Evolutionary conservation across 495 filamentous ascomycete species (phyloP).

Genomic region (Ascobolus immersus): DNA sequence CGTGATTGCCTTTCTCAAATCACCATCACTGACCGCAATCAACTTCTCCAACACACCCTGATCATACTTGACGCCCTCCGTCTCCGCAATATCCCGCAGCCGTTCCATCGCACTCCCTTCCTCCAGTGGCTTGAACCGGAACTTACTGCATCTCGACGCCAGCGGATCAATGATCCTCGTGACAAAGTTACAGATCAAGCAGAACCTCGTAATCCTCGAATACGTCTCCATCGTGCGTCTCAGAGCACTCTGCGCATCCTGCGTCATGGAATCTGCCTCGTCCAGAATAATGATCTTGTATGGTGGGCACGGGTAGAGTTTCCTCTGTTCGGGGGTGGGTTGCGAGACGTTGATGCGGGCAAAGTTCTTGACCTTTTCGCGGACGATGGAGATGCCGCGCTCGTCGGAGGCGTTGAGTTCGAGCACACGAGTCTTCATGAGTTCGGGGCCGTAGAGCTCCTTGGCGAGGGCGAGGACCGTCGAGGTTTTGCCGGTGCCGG

Average conservation of each 20-base stretch:
- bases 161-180: constrained; percentile 93
- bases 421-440: constrained; percentile 80
- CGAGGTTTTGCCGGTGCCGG: constrained; percentile 57
- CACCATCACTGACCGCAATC: constrained; percentile 70
- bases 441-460: constrained; percentile 85
- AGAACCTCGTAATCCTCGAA: constrained; percentile 85
- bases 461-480: constrained; percentile 73
- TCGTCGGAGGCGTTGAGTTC: constrained; percentile 98
- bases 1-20: constrained; percentile 86
- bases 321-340: constrained; percentile 36
- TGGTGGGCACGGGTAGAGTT: constrained; percentile 73
- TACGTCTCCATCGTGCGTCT: constrained; percentile 95
- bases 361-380: constrained; percentile 97
- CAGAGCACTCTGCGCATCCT: constrained; percentile 83
- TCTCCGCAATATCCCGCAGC: constrained; percentile 51
- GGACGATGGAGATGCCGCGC: constrained; percentile 85
- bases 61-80: constrained; percentile 49
- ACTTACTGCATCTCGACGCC: constrained; percentile 81
- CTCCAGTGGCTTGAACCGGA: constrained; percentile 90
- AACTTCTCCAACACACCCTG: constrained; percentile 58
- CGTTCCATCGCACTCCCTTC: constrained; percentile 48
- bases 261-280: constrained; percentile 96
- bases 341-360: constrained; percentile 81
- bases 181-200: constrained; percentile 95
- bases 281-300: constrained; percentile 98